A percentile compares a stretch with the other conserved stretches of the same genome.
Evolutionary conservation across 257 asterid species (phyloP).

Genomic region (Salvia miltiorrhiza): DNA sequence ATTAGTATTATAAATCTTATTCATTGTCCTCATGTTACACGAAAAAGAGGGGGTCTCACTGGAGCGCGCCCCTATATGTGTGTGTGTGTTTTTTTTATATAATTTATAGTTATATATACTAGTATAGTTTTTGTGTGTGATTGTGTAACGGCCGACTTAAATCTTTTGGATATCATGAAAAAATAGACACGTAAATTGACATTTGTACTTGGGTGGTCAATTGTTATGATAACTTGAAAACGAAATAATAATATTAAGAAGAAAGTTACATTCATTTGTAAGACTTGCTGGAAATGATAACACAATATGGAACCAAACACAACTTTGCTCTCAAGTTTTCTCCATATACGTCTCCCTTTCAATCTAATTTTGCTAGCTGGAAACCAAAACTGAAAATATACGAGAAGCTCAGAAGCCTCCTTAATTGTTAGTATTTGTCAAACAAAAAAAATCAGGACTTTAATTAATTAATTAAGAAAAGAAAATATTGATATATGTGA

Average conservation of each 20-base stretch:
- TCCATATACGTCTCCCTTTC: conserved; percentile 11
- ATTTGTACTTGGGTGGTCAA: conserved; percentile 20
- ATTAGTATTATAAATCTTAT: too few relatives aligned
- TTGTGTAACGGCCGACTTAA: too few relatives aligned
- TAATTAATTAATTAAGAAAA: neutral
- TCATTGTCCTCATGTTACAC: too few relatives aligned
- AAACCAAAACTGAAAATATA: neutral
- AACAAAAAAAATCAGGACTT: neutral
- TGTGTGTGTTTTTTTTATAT: neutral
- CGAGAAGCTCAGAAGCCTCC: neutral
- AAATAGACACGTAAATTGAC: neutral
- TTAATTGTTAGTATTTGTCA: neutral
- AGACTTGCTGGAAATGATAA: conserved; percentile 13
- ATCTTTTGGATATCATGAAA: neutral
- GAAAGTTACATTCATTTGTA: neutral
- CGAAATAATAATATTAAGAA: neutral
- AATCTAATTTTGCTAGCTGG: conserved; percentile 29
- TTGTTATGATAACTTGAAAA: conserved; percentile 23
- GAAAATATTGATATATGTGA: neutral
- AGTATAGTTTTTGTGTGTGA: too few relatives aligned
- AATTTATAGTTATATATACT: too few relatives aligned
- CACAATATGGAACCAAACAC: conserved; percentile 11
- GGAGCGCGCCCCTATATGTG: too few relatives aligned
- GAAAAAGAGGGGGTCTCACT: too few relatives aligned
- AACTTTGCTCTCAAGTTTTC: conserved; percentile 22